Evolutionary conservation across 495 filamentous ascomycete species (phyloP).

Genomic region (Trypethelium eluteriae): DNA sequence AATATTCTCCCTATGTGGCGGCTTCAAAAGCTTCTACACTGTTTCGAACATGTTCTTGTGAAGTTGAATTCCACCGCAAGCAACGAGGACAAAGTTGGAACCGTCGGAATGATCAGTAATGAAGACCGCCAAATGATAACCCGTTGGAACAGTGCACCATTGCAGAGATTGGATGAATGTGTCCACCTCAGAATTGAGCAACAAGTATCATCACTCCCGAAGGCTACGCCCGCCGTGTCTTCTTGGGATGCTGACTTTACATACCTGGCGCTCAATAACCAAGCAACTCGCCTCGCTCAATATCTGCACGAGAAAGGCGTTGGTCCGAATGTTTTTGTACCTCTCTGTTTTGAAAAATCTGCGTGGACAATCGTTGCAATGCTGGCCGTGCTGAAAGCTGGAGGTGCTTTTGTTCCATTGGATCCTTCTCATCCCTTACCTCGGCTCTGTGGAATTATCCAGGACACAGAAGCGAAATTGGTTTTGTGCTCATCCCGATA

Average conservation of each 20-base stretch:
- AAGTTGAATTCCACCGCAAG: slow-evolving; percentile 14
- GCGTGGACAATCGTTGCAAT: slow-evolving; percentile 43
- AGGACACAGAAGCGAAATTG: slow-evolving; percentile 22
- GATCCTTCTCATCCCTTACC: slow-evolving; percentile 21
- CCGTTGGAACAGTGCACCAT: slow-evolving; percentile 40
- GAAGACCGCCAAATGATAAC: slow-evolving; percentile 37
- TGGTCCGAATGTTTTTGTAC: slow-evolving; percentile 30
- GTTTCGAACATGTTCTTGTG: slow-evolving; percentile 19
- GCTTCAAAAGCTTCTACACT: slow-evolving; percentile 16
- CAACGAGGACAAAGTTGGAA: slow-evolving; percentile 26
- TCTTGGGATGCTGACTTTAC: slow-evolving; percentile 46
- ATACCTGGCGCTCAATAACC: slow-evolving; percentile 44
- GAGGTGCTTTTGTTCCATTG: slow-evolving; percentile 24
- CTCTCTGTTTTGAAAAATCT: slow-evolving; percentile 42
- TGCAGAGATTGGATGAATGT: slow-evolving; percentile 35
- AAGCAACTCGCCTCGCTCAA: slow-evolving; percentile 41
- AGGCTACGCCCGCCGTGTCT: slow-evolving; percentile 36
- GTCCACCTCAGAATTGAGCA: slow-evolving; percentile 41
- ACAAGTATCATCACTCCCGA: slow-evolving; percentile 34
- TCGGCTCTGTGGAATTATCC: slow-evolving; percentile 22
- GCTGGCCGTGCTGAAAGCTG: slow-evolving; percentile 26
- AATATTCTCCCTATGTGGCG: slow-evolving; percentile 22
- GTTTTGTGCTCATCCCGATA: slow-evolving; percentile 24
- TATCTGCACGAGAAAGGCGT: slow-evolving; percentile 24
- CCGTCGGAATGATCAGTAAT: slow-evolving; percentile 37